phyloP scores from a whole-genome alignment of 345 rosid species.

The thale cress (Arabidopsis thaliana) region DNA sequence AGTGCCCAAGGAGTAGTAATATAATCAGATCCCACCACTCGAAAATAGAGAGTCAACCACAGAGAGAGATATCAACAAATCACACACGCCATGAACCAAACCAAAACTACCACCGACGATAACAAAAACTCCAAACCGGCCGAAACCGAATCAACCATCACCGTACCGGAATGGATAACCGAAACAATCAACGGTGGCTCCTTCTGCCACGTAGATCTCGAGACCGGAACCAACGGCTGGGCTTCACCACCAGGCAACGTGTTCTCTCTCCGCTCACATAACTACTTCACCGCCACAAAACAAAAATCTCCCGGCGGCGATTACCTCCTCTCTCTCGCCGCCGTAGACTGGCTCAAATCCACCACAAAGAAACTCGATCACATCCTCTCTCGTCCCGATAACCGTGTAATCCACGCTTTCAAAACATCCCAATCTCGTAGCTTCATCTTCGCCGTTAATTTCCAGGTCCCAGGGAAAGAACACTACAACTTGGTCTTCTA shows the following conservation, averaged over 20 bases:
- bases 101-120: conserved; percentile 40
- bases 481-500: conserved; percentile 67
- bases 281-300: conserved; percentile 54
- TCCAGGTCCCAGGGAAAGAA: conserved; percentile 75
- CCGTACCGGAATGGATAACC: conserved; percentile 56
- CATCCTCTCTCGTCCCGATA: conserved; percentile 72
- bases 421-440: conserved; percentile 56
- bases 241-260: conserved; percentile 78
- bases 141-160: conserved; percentile 14
- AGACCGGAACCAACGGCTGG: conserved; percentile 79
- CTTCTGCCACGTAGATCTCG: conserved; percentile 63
- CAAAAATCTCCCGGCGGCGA: conserved; percentile 70
- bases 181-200: conserved; percentile 74
- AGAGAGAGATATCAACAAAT: background rate
- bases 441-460: conserved; percentile 75
- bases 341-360: conserved; percentile 86
- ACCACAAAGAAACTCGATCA: conserved; percentile 57
- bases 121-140: conserved; percentile 22
- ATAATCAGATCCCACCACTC: no score
- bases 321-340: conserved; percentile 71
- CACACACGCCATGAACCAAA: conserved; percentile 50
- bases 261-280: conserved; percentile 65
- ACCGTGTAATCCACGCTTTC: conserved; percentile 67
- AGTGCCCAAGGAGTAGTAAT: no score
- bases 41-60: no score